A percentile compares a stretch with the other conserved stretches of the same genome.
These are phyloP conservation scores for Yamadazyma songkhlaensis DNA, from an alignment of 1,139 yeast species.

Conservation along the genomic window DNA sequence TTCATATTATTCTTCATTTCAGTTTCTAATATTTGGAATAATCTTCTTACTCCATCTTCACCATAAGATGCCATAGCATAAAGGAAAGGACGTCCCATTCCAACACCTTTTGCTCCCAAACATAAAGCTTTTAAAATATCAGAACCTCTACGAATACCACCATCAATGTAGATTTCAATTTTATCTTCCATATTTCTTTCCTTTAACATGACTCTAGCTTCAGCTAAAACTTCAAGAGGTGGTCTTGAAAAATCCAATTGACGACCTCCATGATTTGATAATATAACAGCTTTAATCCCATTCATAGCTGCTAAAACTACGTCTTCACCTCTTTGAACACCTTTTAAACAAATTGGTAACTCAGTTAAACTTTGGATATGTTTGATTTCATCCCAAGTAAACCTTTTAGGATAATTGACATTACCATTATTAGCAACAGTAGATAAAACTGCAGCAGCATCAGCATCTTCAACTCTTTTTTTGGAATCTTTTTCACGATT, in stretches of 20 bases:
- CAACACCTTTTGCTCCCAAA: slow-evolving; percentile 50
- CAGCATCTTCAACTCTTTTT: slow-evolving; percentile 12
- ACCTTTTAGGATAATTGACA: slow-evolving; percentile 9
- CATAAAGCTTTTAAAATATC: slow-evolving; percentile 48
- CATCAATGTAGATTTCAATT: slow-evolving; percentile 42
- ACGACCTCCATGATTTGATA: slow-evolving; percentile 56
- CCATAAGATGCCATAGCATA: slow-evolving; percentile 22
- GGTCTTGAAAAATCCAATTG: slow-evolving; percentile 49
- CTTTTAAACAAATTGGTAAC: slow-evolving; percentile 43
- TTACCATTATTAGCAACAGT: slow-evolving; percentile 7
- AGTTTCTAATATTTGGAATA: slow-evolving; percentile 4
- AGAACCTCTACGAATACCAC: slow-evolving; percentile 50
- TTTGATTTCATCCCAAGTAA: slow-evolving; percentile 18
- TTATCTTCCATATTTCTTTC: slow-evolving; percentile 23
- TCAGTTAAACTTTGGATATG: slow-evolving; percentile 17
- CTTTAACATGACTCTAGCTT: slow-evolving; percentile 37
- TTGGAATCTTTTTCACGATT: slow-evolving; percentile 25
- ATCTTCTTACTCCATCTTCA: slow-evolving; percentile 17
- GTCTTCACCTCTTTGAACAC: slow-evolving; percentile 50
- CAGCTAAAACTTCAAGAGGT: slow-evolving; percentile 46
- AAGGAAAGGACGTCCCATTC: slow-evolving; percentile 28
- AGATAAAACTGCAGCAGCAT: slow-evolving; percentile 9
- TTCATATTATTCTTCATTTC: slow-evolving; percentile 9
- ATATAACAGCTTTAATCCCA: slow-evolving; percentile 44
- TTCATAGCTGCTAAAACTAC: slow-evolving; percentile 42